Conservation (phyloP, 805 yeast genomes). For the Wickerhamiella spandovensis region DNA sequence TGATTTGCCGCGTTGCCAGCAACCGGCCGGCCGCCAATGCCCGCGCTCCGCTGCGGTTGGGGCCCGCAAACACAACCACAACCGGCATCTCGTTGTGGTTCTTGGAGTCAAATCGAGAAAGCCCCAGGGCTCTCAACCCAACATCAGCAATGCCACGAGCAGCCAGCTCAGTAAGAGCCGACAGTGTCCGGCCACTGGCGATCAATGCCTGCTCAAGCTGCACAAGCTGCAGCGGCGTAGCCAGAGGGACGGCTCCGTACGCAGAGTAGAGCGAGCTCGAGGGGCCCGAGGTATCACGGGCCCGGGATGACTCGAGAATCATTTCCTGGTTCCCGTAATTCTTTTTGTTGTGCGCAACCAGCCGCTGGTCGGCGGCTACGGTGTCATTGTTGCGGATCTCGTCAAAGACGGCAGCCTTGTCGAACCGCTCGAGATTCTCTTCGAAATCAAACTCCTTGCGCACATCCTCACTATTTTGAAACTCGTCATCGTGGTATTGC, state of each 20-base stretch:
- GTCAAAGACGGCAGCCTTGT: slow-evolving; percentile 65
- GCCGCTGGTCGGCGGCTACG: slow-evolving; percentile 43
- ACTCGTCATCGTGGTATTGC: background rate
- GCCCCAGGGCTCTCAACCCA: slow-evolving; percentile 53
- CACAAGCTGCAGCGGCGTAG: slow-evolving; percentile 61
- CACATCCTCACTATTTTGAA: slow-evolving; percentile 1
- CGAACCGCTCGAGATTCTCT: slow-evolving; percentile 67
- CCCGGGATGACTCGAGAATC: slow-evolving; percentile 52
- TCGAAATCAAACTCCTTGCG: slow-evolving; percentile 75
- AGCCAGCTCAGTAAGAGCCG: slow-evolving; percentile 46
- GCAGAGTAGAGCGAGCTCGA: slow-evolving; percentile 1
- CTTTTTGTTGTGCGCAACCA: slow-evolving; percentile 56
- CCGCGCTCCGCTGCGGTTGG: slow-evolving; percentile 53
- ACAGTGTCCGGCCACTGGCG: slow-evolving; percentile 38
- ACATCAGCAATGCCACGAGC: slow-evolving; percentile 52
- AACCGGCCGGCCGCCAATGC: slow-evolving; percentile 73
- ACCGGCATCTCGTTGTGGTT: slow-evolving; percentile 74
- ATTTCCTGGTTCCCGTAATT: slow-evolving; percentile 62
- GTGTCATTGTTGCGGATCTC: slow-evolving; percentile 56
- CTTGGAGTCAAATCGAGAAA: slow-evolving; percentile 44
- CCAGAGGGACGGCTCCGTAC: slow-evolving; percentile 15
- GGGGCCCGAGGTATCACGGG: slow-evolving; percentile 14
- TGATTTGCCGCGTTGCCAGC: slow-evolving; percentile 56
- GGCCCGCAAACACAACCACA: slow-evolving; percentile 55
- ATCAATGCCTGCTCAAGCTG: slow-evolving; percentile 55